Percentiles rank a stretch among this genome's conserved stretches.
Evolutionary conservation across 2,329 filamentous ascomycete genomes (phyloP).

Genomic region (Metarhizium robertsii): DNA sequence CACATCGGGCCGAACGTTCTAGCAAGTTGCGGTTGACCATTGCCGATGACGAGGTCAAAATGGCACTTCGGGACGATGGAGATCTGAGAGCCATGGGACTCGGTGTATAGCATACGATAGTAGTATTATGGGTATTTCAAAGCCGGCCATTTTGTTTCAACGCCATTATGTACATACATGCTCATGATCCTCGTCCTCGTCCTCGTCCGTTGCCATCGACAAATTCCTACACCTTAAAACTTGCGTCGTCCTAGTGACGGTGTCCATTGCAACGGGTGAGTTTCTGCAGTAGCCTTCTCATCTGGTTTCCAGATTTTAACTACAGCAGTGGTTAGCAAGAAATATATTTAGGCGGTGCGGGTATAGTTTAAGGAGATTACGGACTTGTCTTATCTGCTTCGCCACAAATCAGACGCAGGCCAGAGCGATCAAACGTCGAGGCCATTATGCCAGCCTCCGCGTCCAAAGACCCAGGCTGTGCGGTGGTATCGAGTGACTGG

Average conservation of each 20-base stretch:
- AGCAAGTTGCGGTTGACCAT: constrained; percentile 81
- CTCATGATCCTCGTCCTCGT: background rate
- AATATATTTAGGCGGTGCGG: constrained; percentile 17
- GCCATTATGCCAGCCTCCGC: constrained; percentile 94
- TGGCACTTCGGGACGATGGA: constrained; percentile 79
- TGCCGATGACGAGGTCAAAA: constrained; percentile 81
- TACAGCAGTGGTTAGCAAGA: constrained; percentile 44
- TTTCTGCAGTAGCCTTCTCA: constrained; percentile 80
- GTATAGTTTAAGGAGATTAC: constrained; percentile 14
- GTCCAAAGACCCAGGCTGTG: constrained; percentile 87
- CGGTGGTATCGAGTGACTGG: constrained; percentile 81
- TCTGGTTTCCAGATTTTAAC: constrained; percentile 97
- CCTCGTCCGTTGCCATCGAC: background rate
- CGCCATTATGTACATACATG: background rate
- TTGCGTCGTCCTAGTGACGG: constrained; percentile 71
- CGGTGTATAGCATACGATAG: constrained; percentile 21
- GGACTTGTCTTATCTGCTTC: constrained; percentile 91
- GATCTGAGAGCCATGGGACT: constrained; percentile 77
- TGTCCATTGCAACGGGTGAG: constrained; percentile 88
- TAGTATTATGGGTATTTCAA: constrained; percentile 12
- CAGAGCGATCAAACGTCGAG: constrained; percentile 84
- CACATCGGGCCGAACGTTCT: constrained; percentile 69
- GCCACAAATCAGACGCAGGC: constrained; percentile 80
- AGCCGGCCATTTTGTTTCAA: background rate
- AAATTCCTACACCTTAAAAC: constrained; percentile 36